Conservation (phyloP, 257 asterid species). For the Cynanchum wilfordii region DNA sequence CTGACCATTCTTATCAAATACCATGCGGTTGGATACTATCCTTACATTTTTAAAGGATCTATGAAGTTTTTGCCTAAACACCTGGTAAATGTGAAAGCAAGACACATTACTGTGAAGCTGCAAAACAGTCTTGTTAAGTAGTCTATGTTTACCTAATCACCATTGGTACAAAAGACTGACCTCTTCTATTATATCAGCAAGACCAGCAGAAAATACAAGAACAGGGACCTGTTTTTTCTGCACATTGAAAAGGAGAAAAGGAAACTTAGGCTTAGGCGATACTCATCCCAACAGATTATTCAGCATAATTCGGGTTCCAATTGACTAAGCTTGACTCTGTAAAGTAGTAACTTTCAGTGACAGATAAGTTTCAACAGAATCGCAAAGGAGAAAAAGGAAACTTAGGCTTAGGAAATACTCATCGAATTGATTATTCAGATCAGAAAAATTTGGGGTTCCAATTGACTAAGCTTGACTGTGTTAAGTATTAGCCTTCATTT, state of each 20-base stretch:
- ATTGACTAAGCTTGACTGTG: neutral
- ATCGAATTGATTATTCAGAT: neutral
- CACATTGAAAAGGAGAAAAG: constrained; percentile 25
- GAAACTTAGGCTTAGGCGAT: constrained; percentile 11
- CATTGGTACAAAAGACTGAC: constrained; percentile 35
- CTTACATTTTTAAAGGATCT: constrained; percentile 75
- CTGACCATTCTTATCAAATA: constrained; percentile 63
- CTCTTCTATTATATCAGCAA: constrained; percentile 96
- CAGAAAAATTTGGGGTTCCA: neutral
- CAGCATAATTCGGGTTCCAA: neutral
- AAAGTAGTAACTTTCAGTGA: too few relatives aligned
- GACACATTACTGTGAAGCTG: constrained; percentile 27
- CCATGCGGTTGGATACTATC: constrained; percentile 87
- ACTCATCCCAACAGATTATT: neutral
- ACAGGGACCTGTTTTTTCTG: constrained; percentile 76
- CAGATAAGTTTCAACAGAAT: neutral
- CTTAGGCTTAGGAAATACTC: neutral
- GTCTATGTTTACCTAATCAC: neutral
- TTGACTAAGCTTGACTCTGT: too few relatives aligned
- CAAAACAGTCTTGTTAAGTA: constrained; percentile 5
- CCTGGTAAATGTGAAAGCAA: constrained; percentile 41
- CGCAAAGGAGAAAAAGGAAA: constrained; percentile 16
- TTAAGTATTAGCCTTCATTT: neutral
- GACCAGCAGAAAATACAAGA: constrained; percentile 94
- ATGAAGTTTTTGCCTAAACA: constrained; percentile 77